Evolutionary conservation across 2,329 filamentous ascomycete genomes (phyloP), one percentile per base, ranked within the genome.

Genomic region (Claviceps maximensis): DNA sequence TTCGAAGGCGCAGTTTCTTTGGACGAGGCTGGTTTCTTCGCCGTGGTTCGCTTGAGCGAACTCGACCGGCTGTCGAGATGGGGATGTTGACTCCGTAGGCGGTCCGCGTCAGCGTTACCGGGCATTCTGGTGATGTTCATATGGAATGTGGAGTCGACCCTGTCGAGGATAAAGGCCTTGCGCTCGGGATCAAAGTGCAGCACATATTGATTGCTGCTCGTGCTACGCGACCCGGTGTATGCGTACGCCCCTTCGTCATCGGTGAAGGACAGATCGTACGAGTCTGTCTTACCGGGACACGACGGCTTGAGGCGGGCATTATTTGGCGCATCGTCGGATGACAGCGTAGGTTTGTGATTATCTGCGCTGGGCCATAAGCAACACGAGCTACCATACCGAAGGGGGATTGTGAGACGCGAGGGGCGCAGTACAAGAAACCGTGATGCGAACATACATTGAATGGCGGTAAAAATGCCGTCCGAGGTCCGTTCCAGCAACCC

Each of bases 41-140:
- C 54, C 49, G 52, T 52, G 36, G 59, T 58, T 50, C 64, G 65
- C 55, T 58, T 58, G 15, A 58, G 58, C 23, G 44, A 57, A 53
- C 51, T 58, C 60, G 19, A 55, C 50, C 65, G 45, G 58, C 55
- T 67, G 25, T 74, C 73, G 40, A 93, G 74, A 55, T 87, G 87
- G 10, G 81, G 74, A 63, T 87, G 83, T 62, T 84, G 76, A 49
- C 80, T 76, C 48, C 79, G 76, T 42, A 94, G 73, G 61, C 77
- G 80, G 31, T 79, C 77, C 51, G 76, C 69, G 58, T 87, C 80
- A 52, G 75, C 71, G 61, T 84, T 83, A 58, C 75, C 78, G 2
- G 85, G 87, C 15, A 82, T 82, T 53, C 77, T 80, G 51, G 79
- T 82, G 52, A 95, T 71, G 67, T 95, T 96, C 84, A 95, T 90